phyloP scores from a whole-genome alignment of 768 basidiomycete species.

The Boletus sp. region DNA sequence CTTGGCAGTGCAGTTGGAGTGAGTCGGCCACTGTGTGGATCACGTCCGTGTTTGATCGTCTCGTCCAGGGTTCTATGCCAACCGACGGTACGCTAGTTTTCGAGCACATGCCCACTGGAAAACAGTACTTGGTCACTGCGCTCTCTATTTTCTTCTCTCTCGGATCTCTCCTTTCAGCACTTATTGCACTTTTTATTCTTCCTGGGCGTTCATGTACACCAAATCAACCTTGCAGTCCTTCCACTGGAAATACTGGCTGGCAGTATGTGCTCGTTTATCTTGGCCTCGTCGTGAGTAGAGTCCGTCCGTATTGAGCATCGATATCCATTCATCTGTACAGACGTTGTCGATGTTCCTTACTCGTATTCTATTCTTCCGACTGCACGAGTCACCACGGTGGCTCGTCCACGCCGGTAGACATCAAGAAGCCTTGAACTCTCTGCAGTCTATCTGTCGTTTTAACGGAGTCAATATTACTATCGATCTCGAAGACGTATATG shows the following conservation, averaged over 20 bases:
- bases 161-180: constrained; percentile 82
- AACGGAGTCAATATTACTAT: constrained; percentile 75
- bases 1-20: constrained; percentile 94
- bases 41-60: background rate
- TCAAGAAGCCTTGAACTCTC: constrained; percentile 77
- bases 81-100: constrained; percentile 92
- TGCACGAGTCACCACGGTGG: constrained; percentile 93
- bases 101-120: constrained; percentile 91
- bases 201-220: constrained; percentile 71
- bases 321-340: constrained; percentile 39
- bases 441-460: constrained; percentile 82
- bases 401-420: constrained; percentile 87
- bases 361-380: constrained; percentile 87
- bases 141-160: constrained; percentile 94
- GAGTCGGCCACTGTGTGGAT: constrained; percentile 29
- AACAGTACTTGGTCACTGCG: constrained; percentile 88
- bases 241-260: constrained; percentile 82
- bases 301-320: background rate
- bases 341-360: constrained; percentile 84
- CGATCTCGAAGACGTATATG: constrained; percentile 70
- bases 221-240: constrained; percentile 58
- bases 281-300: constrained; percentile 71
- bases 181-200: constrained; percentile 76
- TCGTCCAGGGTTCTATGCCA: constrained; percentile 85
- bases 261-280: constrained; percentile 76